A percentile compares a stretch with the other conserved stretches of the same genome.
Evolutionary conservation across 352 stramenopile genomes (phyloP).

Genomic region (Halophytophthora batemanensis): DNA sequence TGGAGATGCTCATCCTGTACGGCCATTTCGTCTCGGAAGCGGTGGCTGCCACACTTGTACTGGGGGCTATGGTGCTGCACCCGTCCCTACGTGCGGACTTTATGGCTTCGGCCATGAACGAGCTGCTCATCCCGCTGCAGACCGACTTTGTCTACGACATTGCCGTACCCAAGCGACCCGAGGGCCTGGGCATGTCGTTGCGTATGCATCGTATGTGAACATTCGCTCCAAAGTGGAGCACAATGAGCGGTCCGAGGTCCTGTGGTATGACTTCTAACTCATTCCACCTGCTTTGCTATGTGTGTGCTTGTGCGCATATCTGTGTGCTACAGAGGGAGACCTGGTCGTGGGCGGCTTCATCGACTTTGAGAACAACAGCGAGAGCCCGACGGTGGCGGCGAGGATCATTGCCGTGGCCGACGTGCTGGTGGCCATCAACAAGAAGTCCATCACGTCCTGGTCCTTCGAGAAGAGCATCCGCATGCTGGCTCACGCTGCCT

Average conservation of each 20-base stretch:
- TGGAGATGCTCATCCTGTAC: slow-evolving; percentile 89
- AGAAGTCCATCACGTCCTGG: slow-evolving; percentile 83
- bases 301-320: too few species aligned
- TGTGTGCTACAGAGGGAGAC: slow-evolving; percentile 50
- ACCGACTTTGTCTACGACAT: slow-evolving; percentile 85
- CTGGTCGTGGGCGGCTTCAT: slow-evolving; percentile 79
- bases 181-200: slow-evolving; percentile 82
- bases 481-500: slow-evolving; percentile 71
- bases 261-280: slow-evolving; percentile 7
- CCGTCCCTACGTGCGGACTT: slow-evolving; percentile 76
- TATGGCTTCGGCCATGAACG: slow-evolving; percentile 81
- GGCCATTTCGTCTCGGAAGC: slow-evolving; percentile 75
- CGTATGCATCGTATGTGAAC: slow-evolving; percentile 74
- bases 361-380: slow-evolving; percentile 76
- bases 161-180: slow-evolving; percentile 70
- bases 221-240: background rate
- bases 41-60: slow-evolving; percentile 56
- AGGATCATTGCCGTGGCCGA: slow-evolving; percentile 78
- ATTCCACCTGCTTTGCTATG: slow-evolving; percentile 2
- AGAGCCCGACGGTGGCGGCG: slow-evolving; percentile 74
- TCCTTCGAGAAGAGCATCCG: slow-evolving; percentile 87
- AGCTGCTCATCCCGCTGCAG: slow-evolving; percentile 73
- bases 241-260: background rate
- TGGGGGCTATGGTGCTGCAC: slow-evolving; percentile 69
- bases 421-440: slow-evolving; percentile 83